Base-by-base conservation (phyloP, 2,329 filamentous ascomycete species). In the Colletotrichum graminicola region DNA sequence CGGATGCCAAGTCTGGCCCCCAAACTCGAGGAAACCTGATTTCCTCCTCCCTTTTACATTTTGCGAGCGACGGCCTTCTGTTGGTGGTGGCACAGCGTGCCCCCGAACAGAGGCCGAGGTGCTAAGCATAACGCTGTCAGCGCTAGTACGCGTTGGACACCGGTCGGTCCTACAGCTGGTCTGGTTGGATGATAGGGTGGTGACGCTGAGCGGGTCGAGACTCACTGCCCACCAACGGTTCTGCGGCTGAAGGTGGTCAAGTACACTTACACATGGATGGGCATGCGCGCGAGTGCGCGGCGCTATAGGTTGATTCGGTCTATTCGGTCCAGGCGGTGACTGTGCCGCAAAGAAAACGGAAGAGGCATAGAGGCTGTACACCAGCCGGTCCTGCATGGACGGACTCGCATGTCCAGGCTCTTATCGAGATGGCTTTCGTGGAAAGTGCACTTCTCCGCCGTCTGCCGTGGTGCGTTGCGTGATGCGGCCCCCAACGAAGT, bases 131-230 rank as follows among this genome's bases (percentile, higher is more conserved):
- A 23, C 32, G 29, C 43, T 43, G 69, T 72, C 65, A 69, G 69
- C 69, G 63, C 69, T 72, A 72, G 69, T 64, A 56, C 60, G 43
- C 47, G 23, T 68, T 59, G 52, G 65, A 61, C 26, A 60, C 65
- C 68, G 65, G 45, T 26, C 39, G 57, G 45, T 49, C 36, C 47
- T 49, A 23, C 41, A 51, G 60, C 52, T 63, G 43, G 47, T 32
- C 18, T 49, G 52, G 16, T 41, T 29, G 32, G 34, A 49, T 61
- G 34, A 55, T 61, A 62, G 59, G 49, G 66, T 52, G 51, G 64
- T 68, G 41, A 57, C 60, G 12, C n/a, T 39, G 57, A 36, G 45
- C 11, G n/a, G 34, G n/a, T 39, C 14, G 32, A 34, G 26, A 67
- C 56, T 29, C 36, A 55, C 47, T 45, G 26, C n/a, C 41, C 16